Evolutionary conservation across 345 rosid species (phyloP).

Genomic region (Jatropha curcas): DNA sequence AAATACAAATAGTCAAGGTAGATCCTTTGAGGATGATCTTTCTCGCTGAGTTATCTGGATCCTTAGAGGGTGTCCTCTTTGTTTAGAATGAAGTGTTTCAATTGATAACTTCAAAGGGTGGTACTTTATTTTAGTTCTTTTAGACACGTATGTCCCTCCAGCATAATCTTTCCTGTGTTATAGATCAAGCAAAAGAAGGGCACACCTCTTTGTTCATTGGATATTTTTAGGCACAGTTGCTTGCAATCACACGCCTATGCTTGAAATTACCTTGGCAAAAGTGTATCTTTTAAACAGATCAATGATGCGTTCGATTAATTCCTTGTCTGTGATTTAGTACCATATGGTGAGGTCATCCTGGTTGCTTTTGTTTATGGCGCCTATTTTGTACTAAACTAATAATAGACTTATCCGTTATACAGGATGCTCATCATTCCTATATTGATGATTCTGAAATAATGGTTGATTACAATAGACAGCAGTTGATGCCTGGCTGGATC

Average conservation of each 20-base stretch:
- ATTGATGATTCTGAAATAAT: conserved; percentile 74
- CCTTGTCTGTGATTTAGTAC: background rate
- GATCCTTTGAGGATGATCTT: too few species aligned
- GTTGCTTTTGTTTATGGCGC: background rate
- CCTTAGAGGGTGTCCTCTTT: background rate
- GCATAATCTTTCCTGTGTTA: background rate
- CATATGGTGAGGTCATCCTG: background rate
- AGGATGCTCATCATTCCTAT: conserved; percentile 83
- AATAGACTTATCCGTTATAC: conserved; percentile 1
- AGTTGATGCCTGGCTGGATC: conserved; percentile 95
- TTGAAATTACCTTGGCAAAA: background rate
- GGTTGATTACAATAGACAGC: conserved; percentile 88
- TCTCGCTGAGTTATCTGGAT: background rate
- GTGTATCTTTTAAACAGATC: background rate
- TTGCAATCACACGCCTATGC: background rate
- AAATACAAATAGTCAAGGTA: background rate
- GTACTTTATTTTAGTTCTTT: background rate
- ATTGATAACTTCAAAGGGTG: background rate
- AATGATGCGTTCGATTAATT: background rate
- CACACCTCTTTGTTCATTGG: background rate
- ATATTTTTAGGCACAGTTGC: background rate
- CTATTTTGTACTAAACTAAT: background rate
- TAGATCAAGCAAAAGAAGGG: background rate
- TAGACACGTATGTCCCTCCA: background rate
- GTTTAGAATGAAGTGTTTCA: background rate